Conservation (phyloP, 345 rosid species). For the Eucalyptus sideroxylon region DNA sequence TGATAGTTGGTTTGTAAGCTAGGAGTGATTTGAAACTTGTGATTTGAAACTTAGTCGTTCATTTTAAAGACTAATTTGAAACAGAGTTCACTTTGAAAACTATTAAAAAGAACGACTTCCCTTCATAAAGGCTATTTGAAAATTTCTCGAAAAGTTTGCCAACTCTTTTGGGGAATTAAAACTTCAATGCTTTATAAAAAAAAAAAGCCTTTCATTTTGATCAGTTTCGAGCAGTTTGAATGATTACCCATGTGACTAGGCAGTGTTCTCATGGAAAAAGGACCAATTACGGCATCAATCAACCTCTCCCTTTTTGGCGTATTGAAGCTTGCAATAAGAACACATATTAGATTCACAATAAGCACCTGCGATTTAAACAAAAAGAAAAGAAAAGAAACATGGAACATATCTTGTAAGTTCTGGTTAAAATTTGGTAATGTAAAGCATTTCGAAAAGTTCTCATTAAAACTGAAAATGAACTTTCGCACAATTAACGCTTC, state of each 20-base stretch:
- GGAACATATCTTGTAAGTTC: neutral
- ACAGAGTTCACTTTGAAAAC: no score
- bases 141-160: no score
- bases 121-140: no score
- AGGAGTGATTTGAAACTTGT: no score
- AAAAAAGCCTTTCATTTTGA: neutral
- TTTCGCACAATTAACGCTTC: neutral
- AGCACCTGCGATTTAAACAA: neutral
- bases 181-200: no score
- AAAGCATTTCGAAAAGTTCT: neutral
- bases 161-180: no score
- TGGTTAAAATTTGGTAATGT: neutral
- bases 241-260: neutral
- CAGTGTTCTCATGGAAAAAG: neutral
- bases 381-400: neutral
- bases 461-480: neutral
- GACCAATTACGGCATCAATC: neutral
- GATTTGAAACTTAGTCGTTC: no score
- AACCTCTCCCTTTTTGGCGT: neutral
- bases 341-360: neutral
- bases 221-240: neutral
- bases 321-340: neutral
- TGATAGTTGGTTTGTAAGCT: no score
- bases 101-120: no score
- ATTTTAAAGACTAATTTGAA: no score